Conservation (phyloP, 352 stramenopile species). For the Globisporangium cylindrosporum region DNA sequence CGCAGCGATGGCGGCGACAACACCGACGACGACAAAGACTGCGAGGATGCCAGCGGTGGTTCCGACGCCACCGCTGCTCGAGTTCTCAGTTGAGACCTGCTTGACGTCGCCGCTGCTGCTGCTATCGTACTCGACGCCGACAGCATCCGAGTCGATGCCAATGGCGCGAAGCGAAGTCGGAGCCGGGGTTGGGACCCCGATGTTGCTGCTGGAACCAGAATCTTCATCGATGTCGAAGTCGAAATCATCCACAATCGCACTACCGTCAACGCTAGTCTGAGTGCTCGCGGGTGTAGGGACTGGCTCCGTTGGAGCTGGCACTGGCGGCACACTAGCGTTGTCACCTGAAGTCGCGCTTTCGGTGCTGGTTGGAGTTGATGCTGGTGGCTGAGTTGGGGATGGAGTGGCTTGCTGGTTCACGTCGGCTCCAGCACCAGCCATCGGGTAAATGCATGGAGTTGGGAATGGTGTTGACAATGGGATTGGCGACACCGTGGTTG, state of each 20-base stretch:
- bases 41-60: slow-evolving; percentile 16
- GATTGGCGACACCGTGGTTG: not conserved
- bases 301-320: not conserved
- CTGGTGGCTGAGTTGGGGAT: not conserved
- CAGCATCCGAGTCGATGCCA: not conserved
- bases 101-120: slow-evolving; percentile 8
- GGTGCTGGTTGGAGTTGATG: not conserved
- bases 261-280: not conserved
- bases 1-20: slow-evolving; percentile 15
- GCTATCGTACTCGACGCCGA: not conserved
- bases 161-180: slow-evolving; percentile 1
- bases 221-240: slow-evolving; percentile 1
- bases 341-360: not conserved
- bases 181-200: slow-evolving; percentile 1
- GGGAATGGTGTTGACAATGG: not conserved
- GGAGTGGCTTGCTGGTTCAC: not conserved
- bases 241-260: not conserved
- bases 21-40: slow-evolving; percentile 13
- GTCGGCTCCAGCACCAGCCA: not conserved
- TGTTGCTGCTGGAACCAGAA: not conserved
- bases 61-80: slow-evolving; percentile 7
- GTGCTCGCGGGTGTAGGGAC: not conserved
- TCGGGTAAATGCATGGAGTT: slow-evolving; percentile 7
- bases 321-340: not conserved
- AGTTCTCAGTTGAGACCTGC: slow-evolving; percentile 8